Evolutionary conservation across 2,329 filamentous ascomycete genomes (phyloP), one percentile per base, ranked within the genome.

Genomic region (Grosmannia serpens): DNA sequence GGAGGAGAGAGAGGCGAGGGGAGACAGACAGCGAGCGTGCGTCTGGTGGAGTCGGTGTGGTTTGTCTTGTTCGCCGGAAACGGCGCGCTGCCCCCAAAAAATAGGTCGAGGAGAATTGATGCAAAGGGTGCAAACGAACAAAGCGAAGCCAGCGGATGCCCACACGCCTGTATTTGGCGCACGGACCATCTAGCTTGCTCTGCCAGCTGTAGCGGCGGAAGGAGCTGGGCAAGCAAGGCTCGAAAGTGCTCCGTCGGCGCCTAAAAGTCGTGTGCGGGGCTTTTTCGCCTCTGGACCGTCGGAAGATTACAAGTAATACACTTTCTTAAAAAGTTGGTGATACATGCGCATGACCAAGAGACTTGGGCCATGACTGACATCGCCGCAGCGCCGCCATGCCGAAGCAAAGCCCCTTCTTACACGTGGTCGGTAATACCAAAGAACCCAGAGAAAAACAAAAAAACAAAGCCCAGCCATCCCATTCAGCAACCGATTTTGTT

Each of bases 101-200:
- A 53, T 7, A 29, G n/a, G n/a, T 50, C 47, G 26, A 24, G 24
- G 15, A 27, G 47, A 49, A 24, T 29, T 27, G 47, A 29, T 20
- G 47, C 47, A 50, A 20, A 50, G 24, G 47, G 26, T 50, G 26
- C 41, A 9, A 54, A 50, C 54, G 49, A 46, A 56, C 27, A 29
- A 50, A 29, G 31, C 55, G 38, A 55, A 22, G 47, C 38, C 46
- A 54, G 17, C 35, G 47, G 29, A 29, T n/a, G 46, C n/a, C n/a
- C 55, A 58, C 50, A 33, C 33, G 55, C 54, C n/a, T 53, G n/a
- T 15, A 38, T n/a, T n/a, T n/a, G 46, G 24, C 35, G 58, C 56
- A 60, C 56, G 53, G 53, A 55, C 57, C 59, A 58, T 31, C 44
- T 9, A 3, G 15, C 24, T 15, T 1, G 15, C 13, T 27, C 7